These are phyloP conservation scores for Striga hermonthica DNA, from an alignment of 305 asterid species.

Conservation along the genomic window DNA sequence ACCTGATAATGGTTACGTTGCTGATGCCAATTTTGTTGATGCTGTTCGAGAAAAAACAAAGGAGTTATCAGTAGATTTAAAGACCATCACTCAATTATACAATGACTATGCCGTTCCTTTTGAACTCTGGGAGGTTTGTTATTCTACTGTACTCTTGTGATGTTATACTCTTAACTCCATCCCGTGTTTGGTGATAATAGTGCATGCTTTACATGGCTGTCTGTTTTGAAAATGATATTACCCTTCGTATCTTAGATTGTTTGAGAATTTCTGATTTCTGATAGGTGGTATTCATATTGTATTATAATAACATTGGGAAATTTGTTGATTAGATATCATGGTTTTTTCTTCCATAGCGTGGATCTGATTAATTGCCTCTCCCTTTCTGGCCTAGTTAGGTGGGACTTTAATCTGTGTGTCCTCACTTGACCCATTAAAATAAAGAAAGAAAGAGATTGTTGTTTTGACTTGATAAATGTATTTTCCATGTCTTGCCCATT, in stretches of 20 bases:
- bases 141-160: slow-evolving; percentile 26
- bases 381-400: not conserved
- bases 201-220: too few relatives aligned
- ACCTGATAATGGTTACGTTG: slow-evolving; percentile 40
- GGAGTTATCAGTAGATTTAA: slow-evolving; percentile 79
- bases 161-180: not conserved
- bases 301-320: not conserved
- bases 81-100: slow-evolving; percentile 86
- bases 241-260: not conserved
- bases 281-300: not conserved
- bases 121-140: slow-evolving; percentile 93
- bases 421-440: not conserved
- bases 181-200: too few relatives aligned
- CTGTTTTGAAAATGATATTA: too few relatives aligned
- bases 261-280: not conserved
- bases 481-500: not conserved
- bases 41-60: slow-evolving; percentile 57
- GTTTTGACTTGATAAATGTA: not conserved
- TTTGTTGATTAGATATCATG: not conserved
- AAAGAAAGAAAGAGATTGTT: not conserved
- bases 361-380: not conserved
- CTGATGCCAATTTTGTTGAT: slow-evolving; percentile 36
- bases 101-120: slow-evolving; percentile 93
- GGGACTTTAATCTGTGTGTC: not conserved
- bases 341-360: not conserved